Evolutionary conservation across 371 early-diverging fungal species (phyloP).

Genomic region (Dentiscutata heterogama): DNA sequence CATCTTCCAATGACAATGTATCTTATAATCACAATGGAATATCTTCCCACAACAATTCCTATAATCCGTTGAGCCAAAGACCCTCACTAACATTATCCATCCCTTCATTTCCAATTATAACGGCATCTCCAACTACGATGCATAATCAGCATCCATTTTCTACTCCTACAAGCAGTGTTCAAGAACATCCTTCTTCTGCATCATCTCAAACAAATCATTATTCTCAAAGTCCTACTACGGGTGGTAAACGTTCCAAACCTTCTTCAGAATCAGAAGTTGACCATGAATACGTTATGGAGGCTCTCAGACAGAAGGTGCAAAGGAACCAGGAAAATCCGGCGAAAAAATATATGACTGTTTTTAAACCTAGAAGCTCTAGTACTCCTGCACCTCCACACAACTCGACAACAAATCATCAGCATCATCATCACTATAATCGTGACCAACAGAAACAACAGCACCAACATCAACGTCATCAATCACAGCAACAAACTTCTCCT

Average conservation of each 20-base stretch:
- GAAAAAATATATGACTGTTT: conserved; percentile 77
- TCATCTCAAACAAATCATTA: conserved; percentile 79
- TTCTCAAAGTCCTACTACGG: conserved; percentile 91
- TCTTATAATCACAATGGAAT: conserved; percentile 32
- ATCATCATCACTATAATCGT: conserved; percentile 17
- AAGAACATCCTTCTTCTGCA: conserved; percentile 88
- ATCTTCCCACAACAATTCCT: conserved; percentile 16
- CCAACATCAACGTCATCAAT: not conserved
- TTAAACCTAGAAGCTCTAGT: conserved; percentile 52
- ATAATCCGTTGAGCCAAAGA: conserved; percentile 14
- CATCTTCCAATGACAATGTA: conserved; percentile 28
- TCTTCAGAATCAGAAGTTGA: conserved; percentile 36
- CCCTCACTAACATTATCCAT: conserved; percentile 44
- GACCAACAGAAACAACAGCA: conserved; percentile 24
- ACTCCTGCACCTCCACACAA: conserved; percentile 47
- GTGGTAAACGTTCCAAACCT: conserved; percentile 41
- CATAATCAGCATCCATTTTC: conserved; percentile 42
- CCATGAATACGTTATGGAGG: conserved; percentile 46
- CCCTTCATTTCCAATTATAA: conserved; percentile 40
- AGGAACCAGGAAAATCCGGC: conserved; percentile 73
- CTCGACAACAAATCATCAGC: conserved; percentile 43
- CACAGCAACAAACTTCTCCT: conserved; percentile 28
- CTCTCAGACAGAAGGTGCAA: conserved; percentile 37
- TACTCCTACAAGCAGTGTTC: conserved; percentile 39
- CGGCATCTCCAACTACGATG: conserved; percentile 33